A percentile compares a stretch with the other conserved stretches of the same genome.
Conservation (phyloP, 2,329 filamentous ascomycete species). For the Conoideocrella luteorostrata region DNA sequence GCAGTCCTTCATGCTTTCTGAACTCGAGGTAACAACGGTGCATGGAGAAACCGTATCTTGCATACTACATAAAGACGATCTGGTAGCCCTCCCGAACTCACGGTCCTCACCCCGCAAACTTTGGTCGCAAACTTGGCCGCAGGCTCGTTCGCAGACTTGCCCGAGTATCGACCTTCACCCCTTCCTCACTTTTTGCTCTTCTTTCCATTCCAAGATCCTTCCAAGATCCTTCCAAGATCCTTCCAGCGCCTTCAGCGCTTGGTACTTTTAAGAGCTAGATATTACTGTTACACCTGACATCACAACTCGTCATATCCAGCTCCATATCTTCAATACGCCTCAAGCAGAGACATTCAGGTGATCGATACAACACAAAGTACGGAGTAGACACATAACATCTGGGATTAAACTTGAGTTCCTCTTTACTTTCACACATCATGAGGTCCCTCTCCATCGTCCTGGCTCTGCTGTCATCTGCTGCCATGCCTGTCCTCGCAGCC, state of each 20-base stretch:
- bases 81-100: background rate
- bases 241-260: too few relatives aligned
- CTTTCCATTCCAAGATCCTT: background rate
- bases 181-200: background rate
- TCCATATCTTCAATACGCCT: too few relatives aligned
- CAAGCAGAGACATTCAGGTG: too few relatives aligned
- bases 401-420: background rate
- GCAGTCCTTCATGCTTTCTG: too few relatives aligned
- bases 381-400: background rate
- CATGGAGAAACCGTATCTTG: too few relatives aligned
- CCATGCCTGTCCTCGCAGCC: conserved; percentile 12
- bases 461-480: conserved; percentile 12
- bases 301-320: too few relatives aligned
- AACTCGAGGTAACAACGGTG: too few relatives aligned
- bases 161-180: background rate
- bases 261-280: too few relatives aligned
- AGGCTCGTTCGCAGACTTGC: background rate
- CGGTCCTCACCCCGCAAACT: background rate
- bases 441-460: conserved; percentile 2
- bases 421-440: conserved; percentile 7
- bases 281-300: too few relatives aligned
- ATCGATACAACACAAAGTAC: background rate
- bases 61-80: background rate
- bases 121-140: too few relatives aligned
- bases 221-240: background rate